Evolutionary conservation across 2,329 filamentous ascomycete genomes (phyloP).

Genomic region (Fonsecaea pedrosoi): DNA sequence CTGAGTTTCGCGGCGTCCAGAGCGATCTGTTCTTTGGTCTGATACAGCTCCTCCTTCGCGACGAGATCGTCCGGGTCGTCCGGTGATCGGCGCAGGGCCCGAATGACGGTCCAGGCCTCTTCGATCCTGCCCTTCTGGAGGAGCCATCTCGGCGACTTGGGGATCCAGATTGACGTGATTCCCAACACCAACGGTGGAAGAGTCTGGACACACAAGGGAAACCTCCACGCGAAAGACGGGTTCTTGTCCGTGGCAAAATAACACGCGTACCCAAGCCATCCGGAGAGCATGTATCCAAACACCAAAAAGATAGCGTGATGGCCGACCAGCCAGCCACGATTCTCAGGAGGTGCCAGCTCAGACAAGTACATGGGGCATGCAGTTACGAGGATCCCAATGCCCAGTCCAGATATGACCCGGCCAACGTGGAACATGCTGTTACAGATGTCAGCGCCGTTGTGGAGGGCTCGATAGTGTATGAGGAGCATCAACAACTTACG

Average conservation of each 20-base stretch:
- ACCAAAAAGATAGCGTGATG: constrained; percentile 38
- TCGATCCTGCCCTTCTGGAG: constrained; percentile 46
- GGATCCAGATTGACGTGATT: constrained; percentile 32
- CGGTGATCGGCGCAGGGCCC: constrained; percentile 52
- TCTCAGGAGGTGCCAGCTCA: constrained; percentile 34
- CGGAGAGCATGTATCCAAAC: constrained; percentile 37
- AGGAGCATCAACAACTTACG: constrained; percentile 11
- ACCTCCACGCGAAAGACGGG: constrained; percentile 39
- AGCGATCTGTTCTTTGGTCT: constrained; percentile 40
- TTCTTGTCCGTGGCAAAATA: constrained; percentile 35
- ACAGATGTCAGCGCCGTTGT: constrained; percentile 14
- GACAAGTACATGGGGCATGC: constrained; percentile 35
- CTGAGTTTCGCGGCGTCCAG: constrained; percentile 45
- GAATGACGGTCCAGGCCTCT: constrained; percentile 42
- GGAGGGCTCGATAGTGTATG: neutral
- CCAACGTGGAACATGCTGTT: constrained; percentile 38
- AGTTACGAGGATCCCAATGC: constrained; percentile 35
- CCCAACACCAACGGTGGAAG: constrained; percentile 33
- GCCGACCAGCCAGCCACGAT: constrained; percentile 37
- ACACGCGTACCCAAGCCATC: constrained; percentile 37
- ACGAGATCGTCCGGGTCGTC: constrained; percentile 49
- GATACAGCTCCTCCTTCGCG: constrained; percentile 51
- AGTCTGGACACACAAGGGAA: constrained; percentile 32
- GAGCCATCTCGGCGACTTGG: constrained; percentile 35
- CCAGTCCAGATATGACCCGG: constrained; percentile 35